Evolutionary conservation across 352 stramenopile genomes (phyloP).

Genomic region (Globisporangium paddicum): DNA sequence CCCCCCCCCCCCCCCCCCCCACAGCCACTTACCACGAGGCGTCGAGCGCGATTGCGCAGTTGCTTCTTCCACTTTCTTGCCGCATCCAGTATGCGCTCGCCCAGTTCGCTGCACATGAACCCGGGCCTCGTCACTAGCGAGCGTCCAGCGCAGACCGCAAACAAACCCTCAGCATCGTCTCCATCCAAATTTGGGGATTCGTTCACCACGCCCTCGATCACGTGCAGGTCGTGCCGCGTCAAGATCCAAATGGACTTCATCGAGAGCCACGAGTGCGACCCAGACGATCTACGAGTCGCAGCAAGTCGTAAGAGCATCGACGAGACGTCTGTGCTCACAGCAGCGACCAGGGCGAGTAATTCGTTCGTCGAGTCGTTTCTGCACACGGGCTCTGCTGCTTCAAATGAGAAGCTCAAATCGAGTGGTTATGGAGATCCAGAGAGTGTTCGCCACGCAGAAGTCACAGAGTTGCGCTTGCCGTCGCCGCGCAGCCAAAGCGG

Average conservation of each 20-base stretch:
- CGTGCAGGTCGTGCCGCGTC: conserved; percentile 47
- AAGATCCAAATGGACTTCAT: conserved; percentile 54
- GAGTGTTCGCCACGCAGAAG: conserved; percentile 1
- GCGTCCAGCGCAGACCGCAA: background rate
- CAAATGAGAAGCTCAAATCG: background rate
- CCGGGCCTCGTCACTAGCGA: conserved; percentile 50
- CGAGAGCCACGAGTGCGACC: conserved; percentile 55
- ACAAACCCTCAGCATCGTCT: background rate
- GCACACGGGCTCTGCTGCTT: background rate
- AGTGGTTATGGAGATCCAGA: background rate
- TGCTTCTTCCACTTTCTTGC: background rate
- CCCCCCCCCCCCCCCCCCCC: too few species aligned
- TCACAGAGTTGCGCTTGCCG: background rate
- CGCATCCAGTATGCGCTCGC: background rate
- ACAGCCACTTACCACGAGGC: background rate
- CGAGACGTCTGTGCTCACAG: background rate
- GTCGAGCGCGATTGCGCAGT: background rate
- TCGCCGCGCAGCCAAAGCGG: background rate
- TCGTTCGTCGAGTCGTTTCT: conserved; percentile 11
- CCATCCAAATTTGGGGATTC: background rate
- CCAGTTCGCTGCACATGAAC: conserved; percentile 28
- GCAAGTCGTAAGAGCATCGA: conserved; percentile 15
- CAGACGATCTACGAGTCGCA: conserved; percentile 7
- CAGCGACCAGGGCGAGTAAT: background rate
- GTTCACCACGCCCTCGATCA: conserved; percentile 25